Base-by-base conservation (phyloP, 257 asterid genomes). In the Fraxinus pennsylvanica region DNA sequence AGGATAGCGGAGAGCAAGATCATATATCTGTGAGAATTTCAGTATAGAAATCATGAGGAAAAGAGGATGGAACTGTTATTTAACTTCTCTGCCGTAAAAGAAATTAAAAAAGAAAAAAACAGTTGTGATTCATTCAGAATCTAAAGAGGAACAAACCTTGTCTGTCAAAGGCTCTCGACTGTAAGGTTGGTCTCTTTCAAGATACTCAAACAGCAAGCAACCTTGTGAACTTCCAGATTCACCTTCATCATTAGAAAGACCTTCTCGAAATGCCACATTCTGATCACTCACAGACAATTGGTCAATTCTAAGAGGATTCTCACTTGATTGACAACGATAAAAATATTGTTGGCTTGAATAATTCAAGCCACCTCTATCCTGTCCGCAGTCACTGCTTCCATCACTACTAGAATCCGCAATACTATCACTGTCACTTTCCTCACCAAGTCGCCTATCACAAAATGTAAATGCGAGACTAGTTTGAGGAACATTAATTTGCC, bases 351-450 rank as follows among this genome's bases (percentile, higher is more conserved):
- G 86, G 78, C 74, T 79, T 47, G 88, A 79, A 81, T 83, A 86
- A 82, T 78, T 88, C 76, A 76, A 78, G 86, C 80, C 80, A 78
- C 82, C 84, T 77, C 91, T 87, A 63, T 91, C 98, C 39, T 81
- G 94, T 76, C 92, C 98, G 77, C 88, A 82, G 83, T 96, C 99
- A 87, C 99, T 96, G 82, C 97, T 92, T 72, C 96, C 91, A 75
- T 93, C 98, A 77, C 99, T 96, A 85, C 96, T 85, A 70, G 97
- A 90, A 84, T 93, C 98, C 87, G 91, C 88, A 81, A 82, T 86
- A 81, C 73, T 88, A 69, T 91, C 84, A 43, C 52, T 13, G 80
- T 96, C 98, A 79, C 98, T 93, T 78, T 93, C 99, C 84, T 93
- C 97, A 73, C 92, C 96, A 21, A 78, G 88, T 75, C 74, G 92